Conservation (phyloP, 306 rosid genomes). For the Amphicarpaea edgeworthii region DNA sequence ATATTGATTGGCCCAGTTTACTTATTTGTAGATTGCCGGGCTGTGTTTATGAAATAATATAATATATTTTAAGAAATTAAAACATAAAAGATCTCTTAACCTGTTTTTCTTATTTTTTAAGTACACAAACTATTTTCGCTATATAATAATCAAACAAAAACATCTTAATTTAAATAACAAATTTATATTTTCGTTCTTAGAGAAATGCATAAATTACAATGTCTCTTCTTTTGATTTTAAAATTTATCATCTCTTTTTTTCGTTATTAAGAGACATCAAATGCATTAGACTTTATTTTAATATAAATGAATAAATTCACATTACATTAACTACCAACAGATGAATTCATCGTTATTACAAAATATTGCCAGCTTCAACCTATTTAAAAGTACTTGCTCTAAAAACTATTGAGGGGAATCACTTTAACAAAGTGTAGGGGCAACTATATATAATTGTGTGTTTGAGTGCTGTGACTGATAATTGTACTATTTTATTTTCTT, state of each 20-base stretch:
- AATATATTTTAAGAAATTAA: neutral
- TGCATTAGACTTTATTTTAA: too few species aligned
- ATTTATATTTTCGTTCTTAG: too few species aligned
- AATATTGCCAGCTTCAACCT: neutral
- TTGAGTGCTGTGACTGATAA: neutral
- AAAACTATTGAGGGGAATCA: neutral
- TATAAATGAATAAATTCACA: neutral
- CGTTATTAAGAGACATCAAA: too few species aligned
- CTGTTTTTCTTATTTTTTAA: neutral
- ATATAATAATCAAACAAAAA: neutral
- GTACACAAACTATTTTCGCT: neutral
- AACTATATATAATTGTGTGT: neutral
- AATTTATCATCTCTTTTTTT: too few species aligned
- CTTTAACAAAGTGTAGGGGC: slow-evolving; percentile 15
- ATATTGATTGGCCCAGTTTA: neutral
- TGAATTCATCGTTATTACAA: neutral
- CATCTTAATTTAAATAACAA: too few species aligned
- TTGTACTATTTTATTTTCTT: neutral
- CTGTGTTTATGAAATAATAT: neutral
- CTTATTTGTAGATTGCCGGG: neutral
- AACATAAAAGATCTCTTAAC: neutral
- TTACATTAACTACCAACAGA: neutral
- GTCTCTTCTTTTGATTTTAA: too few species aligned
- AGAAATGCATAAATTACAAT: too few species aligned
- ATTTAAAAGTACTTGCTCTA: neutral